phyloP scores from a whole-genome alignment of 441 rosid genomes.

The Euphorbia schlechtendalii region DNA sequence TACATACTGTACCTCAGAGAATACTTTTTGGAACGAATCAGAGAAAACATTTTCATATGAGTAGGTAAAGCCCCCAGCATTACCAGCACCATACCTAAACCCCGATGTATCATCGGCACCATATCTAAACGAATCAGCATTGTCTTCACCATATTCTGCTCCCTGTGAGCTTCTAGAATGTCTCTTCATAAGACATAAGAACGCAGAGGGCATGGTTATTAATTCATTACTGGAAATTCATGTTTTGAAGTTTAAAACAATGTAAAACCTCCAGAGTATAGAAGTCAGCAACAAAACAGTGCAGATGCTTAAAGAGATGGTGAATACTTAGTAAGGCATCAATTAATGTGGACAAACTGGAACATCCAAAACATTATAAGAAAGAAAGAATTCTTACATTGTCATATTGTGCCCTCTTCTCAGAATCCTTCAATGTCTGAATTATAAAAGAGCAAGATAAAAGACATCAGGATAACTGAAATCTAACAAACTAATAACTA shows the following conservation, averaged over 20 bases:
- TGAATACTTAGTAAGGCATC: not conserved
- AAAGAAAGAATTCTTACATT: constrained; percentile 28
- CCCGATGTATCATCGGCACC: constrained; percentile 26
- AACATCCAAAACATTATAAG: constrained; percentile 9
- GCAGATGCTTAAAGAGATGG: too few relatives aligned
- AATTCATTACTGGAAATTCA: constrained; percentile 9
- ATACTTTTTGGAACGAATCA: constrained; percentile 72
- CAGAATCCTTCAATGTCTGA: constrained; percentile 59
- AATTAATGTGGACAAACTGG: not conserved
- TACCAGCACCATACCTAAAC: constrained; percentile 31
- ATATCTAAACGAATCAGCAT: constrained; percentile 33
- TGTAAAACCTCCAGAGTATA: not conserved
- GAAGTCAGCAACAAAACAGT: too few relatives aligned
- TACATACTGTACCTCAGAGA: constrained; percentile 57
- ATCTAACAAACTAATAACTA: not conserved
- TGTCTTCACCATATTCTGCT: constrained; percentile 34
- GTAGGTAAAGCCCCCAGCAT: constrained; percentile 48
- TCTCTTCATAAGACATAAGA: constrained; percentile 29
- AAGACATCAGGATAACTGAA: not conserved
- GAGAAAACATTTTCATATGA: constrained; percentile 60
- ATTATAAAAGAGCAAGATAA: constrained; percentile 19
- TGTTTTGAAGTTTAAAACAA: not conserved
- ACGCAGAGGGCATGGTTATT: constrained; percentile 16
- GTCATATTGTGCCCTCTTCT: constrained; percentile 71
- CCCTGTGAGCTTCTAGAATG: constrained; percentile 33